These are phyloP conservation scores for Psilocybe cyanescens DNA, from an alignment of 768 basidiomycete species.

Conservation along the genomic window DNA sequence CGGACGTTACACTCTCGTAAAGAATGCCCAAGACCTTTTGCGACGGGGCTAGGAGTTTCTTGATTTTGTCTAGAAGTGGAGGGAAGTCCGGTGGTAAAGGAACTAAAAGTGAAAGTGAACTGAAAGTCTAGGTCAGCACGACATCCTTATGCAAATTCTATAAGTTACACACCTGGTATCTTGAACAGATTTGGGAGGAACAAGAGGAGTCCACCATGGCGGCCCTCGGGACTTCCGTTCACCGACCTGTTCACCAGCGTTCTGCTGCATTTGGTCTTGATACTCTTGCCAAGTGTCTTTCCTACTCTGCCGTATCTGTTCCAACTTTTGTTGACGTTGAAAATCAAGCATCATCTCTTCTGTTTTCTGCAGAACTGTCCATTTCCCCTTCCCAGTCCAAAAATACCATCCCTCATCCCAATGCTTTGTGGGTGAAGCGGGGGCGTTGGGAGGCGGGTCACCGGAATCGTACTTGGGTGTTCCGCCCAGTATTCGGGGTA, in stretches of 20 bases:
- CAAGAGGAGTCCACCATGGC: conserved; percentile 42
- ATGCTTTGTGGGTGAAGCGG: conserved; percentile 47
- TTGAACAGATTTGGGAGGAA: conserved; percentile 42
- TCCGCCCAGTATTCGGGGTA: conserved; percentile 50
- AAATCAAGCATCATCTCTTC: conserved; percentile 63
- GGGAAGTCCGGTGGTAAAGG: conserved; percentile 61
- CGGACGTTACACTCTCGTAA: conserved; percentile 56
- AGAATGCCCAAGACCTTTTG: conserved; percentile 52
- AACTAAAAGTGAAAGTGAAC: conserved; percentile 56
- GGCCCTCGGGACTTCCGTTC: conserved; percentile 14
- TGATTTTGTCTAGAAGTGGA: conserved; percentile 55
- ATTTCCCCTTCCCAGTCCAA: conserved; percentile 62
- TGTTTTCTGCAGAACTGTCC: conserved; percentile 58
- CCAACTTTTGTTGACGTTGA: conserved; percentile 48
- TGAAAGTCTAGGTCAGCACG: conserved; percentile 22
- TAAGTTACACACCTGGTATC: conserved; percentile 42
- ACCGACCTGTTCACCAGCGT: conserved; percentile 18
- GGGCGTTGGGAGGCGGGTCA: conserved; percentile 24
- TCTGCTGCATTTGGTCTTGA: conserved; percentile 45
- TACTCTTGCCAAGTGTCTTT: conserved; percentile 54
- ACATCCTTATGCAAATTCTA: conserved; percentile 4
- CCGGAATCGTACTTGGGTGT: conserved; percentile 37
- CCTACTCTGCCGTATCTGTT: conserved; percentile 41
- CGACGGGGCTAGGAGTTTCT: conserved; percentile 61
- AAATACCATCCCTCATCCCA: conserved; percentile 83